Base-by-base conservation (phyloP, 257 asterid genomes). In the Datura wrightii region DNA sequence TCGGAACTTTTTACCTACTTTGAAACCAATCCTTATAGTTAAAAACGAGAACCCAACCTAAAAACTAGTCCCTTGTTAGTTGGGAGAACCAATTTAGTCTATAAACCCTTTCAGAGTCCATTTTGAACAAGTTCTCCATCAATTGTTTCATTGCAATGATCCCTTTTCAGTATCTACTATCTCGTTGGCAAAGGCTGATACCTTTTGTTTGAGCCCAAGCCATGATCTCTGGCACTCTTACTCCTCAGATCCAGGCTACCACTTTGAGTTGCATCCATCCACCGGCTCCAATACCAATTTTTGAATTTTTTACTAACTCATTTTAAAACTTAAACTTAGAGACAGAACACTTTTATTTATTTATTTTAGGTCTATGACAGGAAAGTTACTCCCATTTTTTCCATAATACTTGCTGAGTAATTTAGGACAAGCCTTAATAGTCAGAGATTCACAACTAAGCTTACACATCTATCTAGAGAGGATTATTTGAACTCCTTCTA, bases 401-500 rank as follows among this genome's bases (percentile, higher is more conserved):
- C 54, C 41, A 16, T 44, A 66, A 70, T 70, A 42, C 36, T 16
- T 70, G 54, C 54, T 18, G 16, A 18, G 79, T 18, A 41, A 70
- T 41, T 14, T 70, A 67, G 54, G 54, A 70, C 34, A 41, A 70
- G 16, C 79, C 79, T 41, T 41, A 42, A 70, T 70, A 16, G 54
- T 70, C 79, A 8, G 36, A 41, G 16, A 70, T 70, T 70, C 53
- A 18, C 54, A 41, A 66, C 36, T 41, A 70, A 70, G 36, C 79
- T 41, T 69, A 16, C 36, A 70, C 10, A 46, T 36, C 42, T 14
- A 66, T 13, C 74, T 66, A 36, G 19, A 66, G 6, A 36, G 48
- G 74, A 66, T 37, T 66, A 66, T 65, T 65, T 65, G 44, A 65
- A 34, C 44, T 65, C 71, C 71, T 9, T 62, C 69, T 66, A 66